Conservation (phyloP, 1,284 basidiomycete genomes). For the Coriolopsis trogii region DNA sequence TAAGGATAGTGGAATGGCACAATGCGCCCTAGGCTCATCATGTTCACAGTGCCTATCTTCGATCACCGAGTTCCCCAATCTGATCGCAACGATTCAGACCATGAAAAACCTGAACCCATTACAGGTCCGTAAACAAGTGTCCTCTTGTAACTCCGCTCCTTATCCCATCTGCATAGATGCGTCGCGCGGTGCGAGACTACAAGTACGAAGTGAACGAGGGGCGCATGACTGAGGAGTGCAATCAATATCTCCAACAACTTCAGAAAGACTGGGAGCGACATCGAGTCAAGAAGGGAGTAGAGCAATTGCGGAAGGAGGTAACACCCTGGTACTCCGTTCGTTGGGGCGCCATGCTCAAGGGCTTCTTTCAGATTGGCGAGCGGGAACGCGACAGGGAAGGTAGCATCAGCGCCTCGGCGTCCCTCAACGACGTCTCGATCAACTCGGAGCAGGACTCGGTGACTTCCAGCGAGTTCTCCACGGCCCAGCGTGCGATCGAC, state of each 20-base stretch:
- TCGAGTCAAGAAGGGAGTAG: slow-evolving; percentile 80
- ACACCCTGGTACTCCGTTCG: background rate
- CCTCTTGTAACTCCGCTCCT: background rate
- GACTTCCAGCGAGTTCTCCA: slow-evolving; percentile 34
- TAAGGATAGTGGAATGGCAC: slow-evolving; percentile 35
- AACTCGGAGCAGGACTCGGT: slow-evolving; percentile 34
- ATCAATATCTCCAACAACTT: slow-evolving; percentile 90
- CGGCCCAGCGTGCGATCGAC: slow-evolving; percentile 68
- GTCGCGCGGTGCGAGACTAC: slow-evolving; percentile 91
- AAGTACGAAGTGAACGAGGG: slow-evolving; percentile 93
- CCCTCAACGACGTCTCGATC: slow-evolving; percentile 44
- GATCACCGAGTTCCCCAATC: slow-evolving; percentile 82
- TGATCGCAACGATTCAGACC: slow-evolving; percentile 89
- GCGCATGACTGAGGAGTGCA: slow-evolving; percentile 92
- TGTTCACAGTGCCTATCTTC: slow-evolving; percentile 80
- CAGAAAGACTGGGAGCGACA: slow-evolving; percentile 97
- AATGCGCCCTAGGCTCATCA: slow-evolving; percentile 8
- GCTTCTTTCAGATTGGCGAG: slow-evolving; percentile 56
- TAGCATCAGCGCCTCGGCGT: slow-evolving; percentile 45
- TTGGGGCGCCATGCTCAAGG: background rate
- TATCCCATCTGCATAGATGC: slow-evolving; percentile 59
- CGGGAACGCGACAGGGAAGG: slow-evolving; percentile 65
- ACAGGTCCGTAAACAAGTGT: slow-evolving; percentile 55
- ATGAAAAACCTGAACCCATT: slow-evolving; percentile 89
- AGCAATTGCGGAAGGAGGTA: slow-evolving; percentile 80